These are phyloP conservation scores for Phytophthora macrochlamydospora DNA, from an alignment of 352 stramenopile genomes.

Conservation along the genomic window DNA sequence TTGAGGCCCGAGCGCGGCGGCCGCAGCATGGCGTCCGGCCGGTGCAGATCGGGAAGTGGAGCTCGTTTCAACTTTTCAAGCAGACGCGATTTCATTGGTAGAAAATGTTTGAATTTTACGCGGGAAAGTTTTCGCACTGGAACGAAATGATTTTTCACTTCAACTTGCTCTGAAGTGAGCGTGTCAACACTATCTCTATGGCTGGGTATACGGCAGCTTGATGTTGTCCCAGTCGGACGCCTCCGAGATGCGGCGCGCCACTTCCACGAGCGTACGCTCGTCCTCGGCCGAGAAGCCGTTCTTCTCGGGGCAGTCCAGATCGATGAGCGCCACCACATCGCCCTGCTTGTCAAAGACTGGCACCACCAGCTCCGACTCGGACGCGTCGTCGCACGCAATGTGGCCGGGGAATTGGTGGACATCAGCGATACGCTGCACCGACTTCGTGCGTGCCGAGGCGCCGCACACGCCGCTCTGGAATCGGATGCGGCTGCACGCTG, in stretches of 20 bases:
- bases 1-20: not conserved
- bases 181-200: conserved; percentile 8
- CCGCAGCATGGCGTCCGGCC: not conserved
- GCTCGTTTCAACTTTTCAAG: not conserved
- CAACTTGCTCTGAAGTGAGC: not conserved
- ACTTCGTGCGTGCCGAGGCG: conserved; percentile 64
- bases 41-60: not conserved
- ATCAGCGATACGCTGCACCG: conserved; percentile 72
- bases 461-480: conserved; percentile 79
- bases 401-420: conserved; percentile 81
- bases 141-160: conserved; percentile 1
- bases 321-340: conserved; percentile 76
- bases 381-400: conserved; percentile 84
- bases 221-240: conserved; percentile 75
- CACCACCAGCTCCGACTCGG: conserved; percentile 83
- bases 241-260: conserved; percentile 59
- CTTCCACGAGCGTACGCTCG: conserved; percentile 66
- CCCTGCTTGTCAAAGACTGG: conserved; percentile 66
- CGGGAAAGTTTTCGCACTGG: not conserved
- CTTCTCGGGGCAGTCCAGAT: conserved; percentile 77
- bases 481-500: conserved; percentile 80
- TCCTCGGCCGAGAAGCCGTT: conserved; percentile 77
- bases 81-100: not conserved
- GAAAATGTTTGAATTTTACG: not conserved
- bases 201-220: conserved; percentile 55